These are phyloP conservation scores for Dothideomycetes sp. DNA, from an alignment of 2,329 filamentous ascomycete species.

Conservation along the genomic window DNA sequence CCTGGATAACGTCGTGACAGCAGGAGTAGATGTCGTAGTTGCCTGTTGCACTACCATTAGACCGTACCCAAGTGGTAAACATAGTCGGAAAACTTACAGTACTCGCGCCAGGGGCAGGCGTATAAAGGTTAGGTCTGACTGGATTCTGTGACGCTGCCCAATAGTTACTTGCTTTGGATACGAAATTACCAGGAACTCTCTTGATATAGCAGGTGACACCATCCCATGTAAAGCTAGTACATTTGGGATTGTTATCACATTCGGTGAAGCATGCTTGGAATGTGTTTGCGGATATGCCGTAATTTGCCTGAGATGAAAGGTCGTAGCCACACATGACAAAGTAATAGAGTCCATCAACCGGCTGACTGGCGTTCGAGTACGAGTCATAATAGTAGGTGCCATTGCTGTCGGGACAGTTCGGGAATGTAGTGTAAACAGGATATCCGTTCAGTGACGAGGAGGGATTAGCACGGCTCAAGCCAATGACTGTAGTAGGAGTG, in stretches of 20 bases:
- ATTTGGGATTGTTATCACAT: neutral
- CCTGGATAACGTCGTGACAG: neutral
- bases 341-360: conserved; percentile 7
- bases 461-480: neutral
- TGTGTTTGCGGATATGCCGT: neutral
- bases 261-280: neutral
- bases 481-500: neutral
- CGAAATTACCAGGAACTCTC: neutral
- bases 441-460: neutral
- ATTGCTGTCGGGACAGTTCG: conserved; percentile 3
- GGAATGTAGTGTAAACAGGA: neutral
- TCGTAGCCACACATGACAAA: conserved; percentile 12
- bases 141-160: conserved; percentile 7
- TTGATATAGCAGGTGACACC: neutral
- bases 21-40: neutral
- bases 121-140: conserved; percentile 5
- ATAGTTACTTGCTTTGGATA: neutral
- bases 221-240: conserved; percentile 2
- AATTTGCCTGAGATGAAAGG: neutral
- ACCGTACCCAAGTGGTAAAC: too few relatives aligned
- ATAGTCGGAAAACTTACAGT: neutral
- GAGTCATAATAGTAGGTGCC: conserved; percentile 10
- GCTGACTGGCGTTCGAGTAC: neutral
- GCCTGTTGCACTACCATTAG: too few relatives aligned
- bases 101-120: neutral